Evolutionary conservation across 2,329 filamentous ascomycete species (phyloP).

Genomic region (Kalmusia sp.): DNA sequence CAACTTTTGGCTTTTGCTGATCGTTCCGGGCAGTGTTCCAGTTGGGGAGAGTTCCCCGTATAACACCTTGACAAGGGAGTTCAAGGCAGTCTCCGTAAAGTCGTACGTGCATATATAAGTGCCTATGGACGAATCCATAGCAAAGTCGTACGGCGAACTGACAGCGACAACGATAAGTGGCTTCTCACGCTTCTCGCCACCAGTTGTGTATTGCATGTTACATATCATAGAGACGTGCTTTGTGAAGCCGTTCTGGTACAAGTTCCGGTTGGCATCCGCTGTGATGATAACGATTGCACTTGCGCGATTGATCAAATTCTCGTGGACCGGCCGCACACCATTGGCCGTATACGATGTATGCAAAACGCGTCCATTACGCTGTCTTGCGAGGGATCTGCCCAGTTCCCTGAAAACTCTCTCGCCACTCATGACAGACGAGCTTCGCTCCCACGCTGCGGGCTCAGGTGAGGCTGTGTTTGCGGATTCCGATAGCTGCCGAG

Average conservation of each 20-base stretch:
- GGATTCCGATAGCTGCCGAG: slow-evolving; percentile 71
- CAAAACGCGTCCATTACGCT: slow-evolving; percentile 83
- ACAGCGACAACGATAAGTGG: slow-evolving; percentile 90
- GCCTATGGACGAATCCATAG: slow-evolving; percentile 86
- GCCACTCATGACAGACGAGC: slow-evolving; percentile 79
- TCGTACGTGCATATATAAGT: slow-evolving; percentile 97
- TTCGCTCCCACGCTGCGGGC: slow-evolving; percentile 63
- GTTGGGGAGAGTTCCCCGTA: slow-evolving; percentile 74
- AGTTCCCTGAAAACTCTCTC: slow-evolving; percentile 92
- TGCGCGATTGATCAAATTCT: slow-evolving; percentile 87
- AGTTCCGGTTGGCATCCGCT: slow-evolving; percentile 90
- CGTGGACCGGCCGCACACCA: slow-evolving; percentile 88
- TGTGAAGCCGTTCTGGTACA: slow-evolving; percentile 93
- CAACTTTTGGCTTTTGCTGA: slow-evolving; percentile 85
- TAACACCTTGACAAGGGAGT: slow-evolving; percentile 80
- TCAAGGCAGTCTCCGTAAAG: slow-evolving; percentile 91
- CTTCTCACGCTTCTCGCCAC: slow-evolving; percentile 77
- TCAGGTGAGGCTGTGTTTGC: slow-evolving; percentile 61
- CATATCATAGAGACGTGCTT: slow-evolving; percentile 98
- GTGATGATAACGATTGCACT: slow-evolving; percentile 90
- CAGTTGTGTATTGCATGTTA: slow-evolving; percentile 75
- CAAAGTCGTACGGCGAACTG: slow-evolving; percentile 96
- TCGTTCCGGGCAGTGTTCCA: slow-evolving; percentile 70
- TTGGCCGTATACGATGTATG: slow-evolving; percentile 97
- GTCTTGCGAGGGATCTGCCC: slow-evolving; percentile 84